Percentiles rank a stretch among this genome's conserved stretches.
phyloP scores from a whole-genome alignment of 2,329 filamentous ascomycete species.

The Claviceps digitariae region DNA sequence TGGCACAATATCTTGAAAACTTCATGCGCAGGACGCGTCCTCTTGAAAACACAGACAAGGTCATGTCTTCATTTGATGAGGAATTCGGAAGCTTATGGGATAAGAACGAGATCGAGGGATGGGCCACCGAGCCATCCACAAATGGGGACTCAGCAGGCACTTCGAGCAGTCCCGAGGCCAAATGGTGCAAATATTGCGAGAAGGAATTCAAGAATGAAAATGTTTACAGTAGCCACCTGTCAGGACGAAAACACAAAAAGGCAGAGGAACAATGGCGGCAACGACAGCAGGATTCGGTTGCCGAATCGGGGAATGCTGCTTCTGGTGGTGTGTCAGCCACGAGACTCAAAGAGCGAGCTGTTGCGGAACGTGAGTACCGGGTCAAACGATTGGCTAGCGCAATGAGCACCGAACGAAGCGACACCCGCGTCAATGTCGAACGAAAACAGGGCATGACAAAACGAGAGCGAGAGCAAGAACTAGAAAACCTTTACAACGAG shows the following conservation, averaged over 20 bases:
- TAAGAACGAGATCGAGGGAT: constrained; percentile 64
- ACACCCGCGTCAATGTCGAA: constrained; percentile 90
- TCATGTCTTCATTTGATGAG: constrained; percentile 61
- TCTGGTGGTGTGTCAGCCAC: constrained; percentile 24
- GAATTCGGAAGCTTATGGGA: constrained; percentile 81
- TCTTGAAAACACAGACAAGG: constrained; percentile 69
- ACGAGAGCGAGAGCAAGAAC: constrained; percentile 82
- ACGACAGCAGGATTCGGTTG: constrained; percentile 26
- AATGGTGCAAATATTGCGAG: constrained; percentile 85
- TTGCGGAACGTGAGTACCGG: constrained; percentile 79
- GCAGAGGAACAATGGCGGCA: constrained; percentile 54
- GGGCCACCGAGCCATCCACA: constrained; percentile 46
- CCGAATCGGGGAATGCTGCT: constrained; percentile 14
- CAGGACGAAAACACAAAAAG: constrained; percentile 71
- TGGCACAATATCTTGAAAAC: constrained; percentile 72
- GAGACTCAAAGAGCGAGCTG: constrained; percentile 71
- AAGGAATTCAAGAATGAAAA: constrained; percentile 95
- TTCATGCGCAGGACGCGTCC: constrained; percentile 79
- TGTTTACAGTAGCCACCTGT: constrained; percentile 80
- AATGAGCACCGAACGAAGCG: constrained; percentile 77
- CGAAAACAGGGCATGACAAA: constrained; percentile 96
- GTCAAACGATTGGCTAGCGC: constrained; percentile 66
- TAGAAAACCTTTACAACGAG: constrained; percentile 63
- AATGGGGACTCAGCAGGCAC: constrained; percentile 11
- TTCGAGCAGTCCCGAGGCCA: constrained; percentile 41